Base-by-base conservation (phyloP, 2,329 filamentous ascomycete species). In the Colletotrichum coccodes region DNA sequence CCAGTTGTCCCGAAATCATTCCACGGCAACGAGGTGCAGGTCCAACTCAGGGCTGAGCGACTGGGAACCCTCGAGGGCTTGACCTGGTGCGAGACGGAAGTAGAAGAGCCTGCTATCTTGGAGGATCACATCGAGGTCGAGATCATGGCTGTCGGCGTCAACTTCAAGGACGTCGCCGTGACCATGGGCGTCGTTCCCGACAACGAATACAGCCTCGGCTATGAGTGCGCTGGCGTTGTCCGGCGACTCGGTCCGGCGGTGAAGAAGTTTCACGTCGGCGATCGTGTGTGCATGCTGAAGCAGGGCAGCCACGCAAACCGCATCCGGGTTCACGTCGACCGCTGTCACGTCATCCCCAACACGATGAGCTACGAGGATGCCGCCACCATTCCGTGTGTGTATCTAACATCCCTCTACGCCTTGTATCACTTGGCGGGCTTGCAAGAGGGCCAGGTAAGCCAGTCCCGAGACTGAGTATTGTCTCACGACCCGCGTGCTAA, bases 101-200 rank as follows among this genome's bases (percentile, higher is more conserved):
- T n/a, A n/a, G n/a, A n/a, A n/a, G n/a, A n/a, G 38, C 38, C 38
- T n/a, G 2, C 38, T 6, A 40, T 40, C 5, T 18, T 40, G 38
- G 56, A 62, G 4, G 36, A 53, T n/a, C 56, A 54, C 21, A 38
- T 60, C 42, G 73, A 72, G 0, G 30, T 63, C 9, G 38, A 61
- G 46, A n/a, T 53, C 12, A 21, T 16, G 4, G 58, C 46, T 23
- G 47, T 23, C 14, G 58, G 58, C 12, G 11, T 61, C 16, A 61
- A 61, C 47, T 61, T 52, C 58, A 61, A 61, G 47, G 60, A 63
- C 28, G 21, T 63, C 21, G 50, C 40, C 28, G 26, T 38, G 16
- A 38, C 60, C 1, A 56, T 63, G 50, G 60, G 60, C 40, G 26
- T 61, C 38, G 50, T 38, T 11, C 28, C 54, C 9, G 54, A 26